Evolutionary conservation across 257 asterid species (phyloP).

Genomic region (Petunia axillaris): DNA sequence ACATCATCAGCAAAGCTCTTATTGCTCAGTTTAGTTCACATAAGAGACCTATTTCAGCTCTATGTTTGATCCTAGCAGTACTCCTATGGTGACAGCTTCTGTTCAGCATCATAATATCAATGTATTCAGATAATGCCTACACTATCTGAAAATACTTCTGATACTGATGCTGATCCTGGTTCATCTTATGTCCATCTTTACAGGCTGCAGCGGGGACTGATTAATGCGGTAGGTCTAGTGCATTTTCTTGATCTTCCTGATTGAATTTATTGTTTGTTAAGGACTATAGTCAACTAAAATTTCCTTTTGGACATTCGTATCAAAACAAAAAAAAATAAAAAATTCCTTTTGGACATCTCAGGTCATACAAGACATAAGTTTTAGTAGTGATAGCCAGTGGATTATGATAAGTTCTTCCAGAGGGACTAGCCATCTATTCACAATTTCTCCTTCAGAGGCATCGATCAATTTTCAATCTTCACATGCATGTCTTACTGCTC

Average conservation of each 20-base stretch:
- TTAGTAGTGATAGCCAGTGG: slow-evolving; percentile 78
- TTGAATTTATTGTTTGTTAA: neutral
- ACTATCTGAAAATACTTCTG: slow-evolving; percentile 25
- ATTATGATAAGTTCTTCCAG: slow-evolving; percentile 56
- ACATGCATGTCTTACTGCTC: slow-evolving; percentile 39
- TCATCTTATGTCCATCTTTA: slow-evolving; percentile 67
- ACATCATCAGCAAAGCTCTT: slow-evolving; percentile 59
- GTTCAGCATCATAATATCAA: slow-evolving; percentile 85
- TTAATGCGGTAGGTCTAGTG: slow-evolving; percentile 72
- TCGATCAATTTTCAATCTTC: slow-evolving; percentile 30
- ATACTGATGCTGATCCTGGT: slow-evolving; percentile 45
- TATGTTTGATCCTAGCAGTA: slow-evolving; percentile 53
- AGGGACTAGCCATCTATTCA: slow-evolving; percentile 88
- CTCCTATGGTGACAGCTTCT: slow-evolving; percentile 76
- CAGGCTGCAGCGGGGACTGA: slow-evolving; percentile 81
- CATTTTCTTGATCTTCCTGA: neutral
- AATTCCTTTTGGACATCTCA: slow-evolving; percentile 36
- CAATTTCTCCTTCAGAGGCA: slow-evolving; percentile 64
- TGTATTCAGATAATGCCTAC: slow-evolving; percentile 71
- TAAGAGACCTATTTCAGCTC: slow-evolving; percentile 63
- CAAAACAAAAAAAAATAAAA: neutral
- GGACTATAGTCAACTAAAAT: slow-evolving; percentile 5
- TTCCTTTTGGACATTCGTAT: slow-evolving; percentile 21
- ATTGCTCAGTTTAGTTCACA: slow-evolving; percentile 87
- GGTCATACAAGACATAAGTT: slow-evolving; percentile 91